Evolutionary conservation across 257 asterid genomes (phyloP), one percentile per base, ranked within the genome.

Genomic region (Przewalskia tangutica): DNA sequence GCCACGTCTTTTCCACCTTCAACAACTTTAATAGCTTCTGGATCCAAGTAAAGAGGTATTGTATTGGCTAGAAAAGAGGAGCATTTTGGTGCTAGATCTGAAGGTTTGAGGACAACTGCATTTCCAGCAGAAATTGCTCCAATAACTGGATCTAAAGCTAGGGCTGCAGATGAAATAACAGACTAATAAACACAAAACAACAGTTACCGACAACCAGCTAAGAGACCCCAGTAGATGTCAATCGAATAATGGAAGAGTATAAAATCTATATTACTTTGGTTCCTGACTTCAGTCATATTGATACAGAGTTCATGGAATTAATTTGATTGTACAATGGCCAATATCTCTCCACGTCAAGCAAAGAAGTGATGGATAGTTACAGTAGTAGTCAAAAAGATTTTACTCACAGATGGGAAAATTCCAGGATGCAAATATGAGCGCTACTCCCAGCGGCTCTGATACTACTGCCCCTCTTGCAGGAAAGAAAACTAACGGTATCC

Each of bases 91-190:
- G 98, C 89, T 13, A 92, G 85, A 83, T 95, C 98, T 0, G 98
- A 93, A 84, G 94, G 97, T 87, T 95, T 95, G 81, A 95, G 0
- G 59, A 92, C 88, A 8, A 79, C 91, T 0, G 97, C 83, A 87
- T 95, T 95, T 83, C 98, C 98, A 42, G 98, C 97, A 9, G 98
- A 88, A 86, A 95, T 87, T 83, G 98, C 98, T 83, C 98, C 98
- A 18, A 95, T 86, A 65, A 89, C 77, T 42, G 98, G 98, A 67
- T 95, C 98, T 85, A 95, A 88, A 27, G 89, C 81, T 56, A 95
- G 91, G 81, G 94, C 98, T 94, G 88, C 83, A 85, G 75, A 71
- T 82, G 64, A 58, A 77, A 36, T 53, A 59, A 23, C 5, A n/a
- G 54, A 11, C 59, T 81, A 81, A 23, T 76, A 75, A 32, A 62